Evolutionary conservation across 176 grass and related monocot species (phyloP), one percentile per base, ranked within the genome.

Genomic region (Avena eriantha): DNA sequence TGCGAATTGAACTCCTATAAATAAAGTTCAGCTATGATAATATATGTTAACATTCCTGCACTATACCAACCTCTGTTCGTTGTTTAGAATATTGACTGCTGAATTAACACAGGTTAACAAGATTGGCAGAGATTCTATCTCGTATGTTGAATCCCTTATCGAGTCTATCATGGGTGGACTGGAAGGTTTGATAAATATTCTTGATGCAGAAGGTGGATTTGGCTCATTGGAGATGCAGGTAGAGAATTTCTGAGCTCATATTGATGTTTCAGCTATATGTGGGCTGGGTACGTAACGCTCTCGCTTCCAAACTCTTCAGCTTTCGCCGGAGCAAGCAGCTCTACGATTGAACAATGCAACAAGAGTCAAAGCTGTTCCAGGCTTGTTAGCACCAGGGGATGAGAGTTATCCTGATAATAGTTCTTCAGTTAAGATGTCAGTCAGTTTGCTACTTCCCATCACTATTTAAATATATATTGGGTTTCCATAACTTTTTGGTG

Each of bases 101-200:
- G 80, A 79, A 80, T 79, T 61, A 66, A 80, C 73, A 51, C 86
- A 98, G 96, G 82, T 94, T 61, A 95, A 91, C 70, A 98, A 98
- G 90, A 90, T 98, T 78, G 92, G 96, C 41, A 90, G 93, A 91
- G 96, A 98, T 88, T 91, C 96, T 31, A 95, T 98, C 73, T 94
- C 94, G 71, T 95, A 95, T 77, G 96, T 98, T 9, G 96, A 98
- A 71, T 98, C 96, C 15, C 88, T 98, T 54, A 95, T 98, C 69
- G 96, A 98, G 85, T 98, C 96, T 77, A 98, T 98, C 84, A 98
- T 98, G 96, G 96, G 96, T 77, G 96, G 96, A 88, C 77, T 98
- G 84, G 96, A 98, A 92, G 96, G 96, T 82, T 87, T 98, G 76
- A 96, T 98, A 83, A 98, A 98, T 89, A 98, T 98, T 90, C 90